Conservation (phyloP, 495 filamentous ascomycete genomes). For the Neurospora sp. region DNA sequence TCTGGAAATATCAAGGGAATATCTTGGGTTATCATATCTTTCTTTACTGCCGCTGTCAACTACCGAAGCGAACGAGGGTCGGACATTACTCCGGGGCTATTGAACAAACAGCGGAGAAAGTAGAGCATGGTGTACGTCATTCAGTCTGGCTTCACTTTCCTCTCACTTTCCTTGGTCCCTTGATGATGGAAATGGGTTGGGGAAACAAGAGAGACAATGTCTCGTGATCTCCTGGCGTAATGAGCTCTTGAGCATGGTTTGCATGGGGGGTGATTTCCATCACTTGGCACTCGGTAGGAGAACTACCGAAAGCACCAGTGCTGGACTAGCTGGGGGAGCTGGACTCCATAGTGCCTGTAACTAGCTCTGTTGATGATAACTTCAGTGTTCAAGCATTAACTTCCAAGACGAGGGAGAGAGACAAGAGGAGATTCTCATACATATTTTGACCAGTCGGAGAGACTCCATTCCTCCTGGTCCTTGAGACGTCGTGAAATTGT, state of each 20-base stretch:
- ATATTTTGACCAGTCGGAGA: not conserved
- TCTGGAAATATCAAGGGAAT: not conserved
- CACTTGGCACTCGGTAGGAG: not conserved
- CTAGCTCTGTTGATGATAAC: not conserved
- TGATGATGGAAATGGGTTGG: not conserved
- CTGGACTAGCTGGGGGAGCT: not conserved
- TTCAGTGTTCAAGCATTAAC: not conserved
- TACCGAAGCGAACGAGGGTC: not conserved
- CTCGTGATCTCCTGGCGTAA: not conserved
- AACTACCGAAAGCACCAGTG: not conserved
- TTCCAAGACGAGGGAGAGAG: not conserved
- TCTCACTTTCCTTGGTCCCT: not conserved
- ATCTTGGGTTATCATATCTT: not conserved
- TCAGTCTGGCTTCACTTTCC: not conserved
- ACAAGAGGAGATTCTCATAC: not conserved
- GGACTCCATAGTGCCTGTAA: not conserved
- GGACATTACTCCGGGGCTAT: not conserved
- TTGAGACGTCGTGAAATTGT: not conserved
- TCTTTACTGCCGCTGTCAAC: not conserved
- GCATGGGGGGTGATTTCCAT: too few relatives aligned
- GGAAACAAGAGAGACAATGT: not conserved
- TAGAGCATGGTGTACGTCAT: not conserved
- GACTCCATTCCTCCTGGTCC: not conserved
- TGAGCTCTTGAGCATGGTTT: not conserved
- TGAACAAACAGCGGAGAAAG: not conserved